Evolutionary conservation across 2,329 filamentous ascomycete genomes (phyloP), one percentile per base, ranked within the genome.

Genomic region (Metarhizium album): DNA sequence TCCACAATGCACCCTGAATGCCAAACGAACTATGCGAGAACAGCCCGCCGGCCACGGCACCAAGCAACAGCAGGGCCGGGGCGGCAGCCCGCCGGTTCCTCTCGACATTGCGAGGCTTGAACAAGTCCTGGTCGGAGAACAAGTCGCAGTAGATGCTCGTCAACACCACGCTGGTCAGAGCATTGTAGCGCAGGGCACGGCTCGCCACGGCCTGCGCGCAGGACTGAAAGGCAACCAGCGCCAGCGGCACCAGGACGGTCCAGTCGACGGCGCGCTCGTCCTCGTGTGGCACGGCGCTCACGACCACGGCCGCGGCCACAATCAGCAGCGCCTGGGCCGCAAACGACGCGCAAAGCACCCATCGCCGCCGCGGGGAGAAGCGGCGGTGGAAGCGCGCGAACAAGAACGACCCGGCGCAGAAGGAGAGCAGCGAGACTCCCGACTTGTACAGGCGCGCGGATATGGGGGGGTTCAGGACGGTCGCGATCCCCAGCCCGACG

Each of bases 61-160:
- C 78, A 1, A 68, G 20, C 1, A 80, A 60, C 2, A 80, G 66
- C 45, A 77, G 58, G 2, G 74, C 47, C 2, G 76, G 76, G 1
- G 77, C 78, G 0, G 66, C 73, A 2, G 73, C 61, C 43, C 78
- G 64, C 20, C 74, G 69, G 55, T 80, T 79, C 31, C 76, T 63
- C 61, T 79, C 75, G 5, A 63, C 63, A 52, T 79, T 79, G 40
- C 62, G 54, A 8, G 61, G 46, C 1, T 64, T 63, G 35, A 79
- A 74, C 3, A 80, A 58, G 23, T 73, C 64, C 31, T 69, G 67
- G 51, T 89, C 85, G 1, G 82, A 85, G 58, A 88, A 88, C 20
- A 91, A 62, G 63, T 91, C 87, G 62, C 86, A 90, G 69, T 90
- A 91, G 54, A 87, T 82, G 62, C 84, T 89, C 1, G 87, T 91